These are phyloP conservation scores for Ceratocystis papillata DNA, from an alignment of 2,329 filamentous ascomycete species.

Conservation along the genomic window DNA sequence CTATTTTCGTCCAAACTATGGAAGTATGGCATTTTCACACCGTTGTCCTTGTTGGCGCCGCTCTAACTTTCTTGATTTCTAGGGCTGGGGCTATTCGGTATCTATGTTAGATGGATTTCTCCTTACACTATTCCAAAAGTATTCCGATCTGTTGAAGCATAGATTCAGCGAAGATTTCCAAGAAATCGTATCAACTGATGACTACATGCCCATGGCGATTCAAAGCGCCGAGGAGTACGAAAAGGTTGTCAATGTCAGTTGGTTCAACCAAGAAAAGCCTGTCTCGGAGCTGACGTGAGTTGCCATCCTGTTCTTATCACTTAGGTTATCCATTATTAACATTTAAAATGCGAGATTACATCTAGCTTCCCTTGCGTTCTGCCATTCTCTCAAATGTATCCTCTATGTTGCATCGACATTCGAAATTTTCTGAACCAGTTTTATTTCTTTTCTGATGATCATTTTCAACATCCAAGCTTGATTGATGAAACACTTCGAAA, in stretches of 20 bases:
- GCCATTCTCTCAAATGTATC: slow-evolving; percentile 98
- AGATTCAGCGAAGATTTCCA: slow-evolving; percentile 94
- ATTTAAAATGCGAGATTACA: slow-evolving; percentile 25
- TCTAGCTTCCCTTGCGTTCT: slow-evolving; percentile 81
- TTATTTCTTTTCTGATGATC: slow-evolving; percentile 93
- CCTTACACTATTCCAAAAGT: slow-evolving; percentile 84
- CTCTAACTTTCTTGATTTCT: slow-evolving; percentile 12
- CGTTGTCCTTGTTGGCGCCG: not conserved
- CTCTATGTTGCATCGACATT: slow-evolving; percentile 94
- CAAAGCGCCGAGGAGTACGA: slow-evolving; percentile 83
- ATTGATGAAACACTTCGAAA: slow-evolving; percentile 85
- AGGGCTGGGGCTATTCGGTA: slow-evolving; percentile 87
- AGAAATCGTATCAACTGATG: slow-evolving; percentile 82
- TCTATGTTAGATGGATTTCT: slow-evolving; percentile 71
- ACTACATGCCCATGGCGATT: slow-evolving; percentile 99
- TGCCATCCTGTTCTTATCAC: not conserved
- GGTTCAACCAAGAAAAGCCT: slow-evolving; percentile 79
- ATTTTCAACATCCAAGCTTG: slow-evolving; percentile 79
- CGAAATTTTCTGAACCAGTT: slow-evolving; percentile 96
- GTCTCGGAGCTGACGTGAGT: slow-evolving; percentile 62
- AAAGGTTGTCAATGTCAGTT: slow-evolving; percentile 90
- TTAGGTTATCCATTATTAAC: slow-evolving; percentile 21
- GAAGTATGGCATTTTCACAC: slow-evolving; percentile 47
- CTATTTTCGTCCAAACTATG: slow-evolving; percentile 96
- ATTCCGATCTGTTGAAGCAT: slow-evolving; percentile 79